Base-by-base conservation (phyloP, 108 stramenopile species). In the Cyclostephanos tholiformis region DNA sequence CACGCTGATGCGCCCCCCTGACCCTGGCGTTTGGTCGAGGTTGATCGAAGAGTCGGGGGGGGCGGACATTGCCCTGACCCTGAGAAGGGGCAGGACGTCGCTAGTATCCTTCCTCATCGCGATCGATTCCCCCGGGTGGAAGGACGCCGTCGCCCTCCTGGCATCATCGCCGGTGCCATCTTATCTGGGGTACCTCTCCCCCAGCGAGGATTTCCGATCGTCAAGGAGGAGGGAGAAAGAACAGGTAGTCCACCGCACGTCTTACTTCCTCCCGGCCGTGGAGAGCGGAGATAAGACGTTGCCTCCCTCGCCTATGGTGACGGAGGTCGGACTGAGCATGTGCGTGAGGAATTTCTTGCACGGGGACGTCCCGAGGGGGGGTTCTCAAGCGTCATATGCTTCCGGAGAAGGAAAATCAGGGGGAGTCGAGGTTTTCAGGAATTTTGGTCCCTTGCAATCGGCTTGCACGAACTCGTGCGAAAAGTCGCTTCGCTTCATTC, bases 171-270 rank as follows among this genome's bases (percentile, higher is more conserved):
- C 79, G 17, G 50, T 80, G 36, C 67, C 79, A 41, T 73, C 67
- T 2, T 74, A 80, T 36, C 72, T 80, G 57, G 79, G 79, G 0
- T 80, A 64, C 38, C 57, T 80, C 20, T 79, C 78, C 38, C 17
- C 49, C 60, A 48, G 72, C 6, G 61, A 61, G 27, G 56, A 60
- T 14, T 53, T 19, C 51, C 10, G 43, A 70, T 8, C 60, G 23
- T 29, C 10, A 36, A 7, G 30, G 32, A 29, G 49, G n/a, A 57
- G 56, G 22, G 36, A 17, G 14, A 44, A 41, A 8, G 30, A 66
- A 25, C 30, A 50, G 23, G 43, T 65, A 26, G 48, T 69, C 35
- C 12, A 17, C 22, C 70, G 79, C 44, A 69, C 79, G 27, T 74
- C 63, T 4, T 74, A 69, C 32, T 73, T 80, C 11, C 58, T 80